Conservation (phyloP, 139 green algal genomes). For the Haematococcus lacustris region DNA sequence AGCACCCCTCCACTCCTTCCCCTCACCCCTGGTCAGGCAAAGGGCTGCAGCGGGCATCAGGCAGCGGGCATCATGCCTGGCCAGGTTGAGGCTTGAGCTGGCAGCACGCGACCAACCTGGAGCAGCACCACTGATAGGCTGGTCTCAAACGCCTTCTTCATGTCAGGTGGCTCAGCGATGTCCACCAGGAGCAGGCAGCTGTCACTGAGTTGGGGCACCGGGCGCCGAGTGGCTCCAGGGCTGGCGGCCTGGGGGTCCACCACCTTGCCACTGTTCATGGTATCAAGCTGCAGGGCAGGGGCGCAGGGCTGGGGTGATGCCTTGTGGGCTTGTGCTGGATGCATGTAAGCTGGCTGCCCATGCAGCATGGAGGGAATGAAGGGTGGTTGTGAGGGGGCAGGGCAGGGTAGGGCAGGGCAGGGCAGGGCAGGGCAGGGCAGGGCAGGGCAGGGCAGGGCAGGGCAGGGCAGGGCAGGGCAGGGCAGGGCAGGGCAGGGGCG, state of each 20-base stretch:
- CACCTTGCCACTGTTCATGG: slow-evolving; percentile 24
- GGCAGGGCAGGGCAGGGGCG: too few species aligned
- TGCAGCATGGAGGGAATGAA: too few species aligned
- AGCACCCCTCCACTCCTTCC: background rate
- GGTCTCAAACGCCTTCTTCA: slow-evolving; percentile 42
- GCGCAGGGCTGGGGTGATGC: too few species aligned
- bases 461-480: too few species aligned
- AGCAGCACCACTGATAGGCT: slow-evolving; percentile 35
- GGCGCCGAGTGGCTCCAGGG: too few species aligned
- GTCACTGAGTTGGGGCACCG: slow-evolving; percentile 18
- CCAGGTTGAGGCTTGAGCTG: slow-evolving; percentile 7
- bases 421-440: too few species aligned
- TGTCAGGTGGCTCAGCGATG: slow-evolving; percentile 53
- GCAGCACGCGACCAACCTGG: slow-evolving; percentile 10
- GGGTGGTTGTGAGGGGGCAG: too few species aligned
- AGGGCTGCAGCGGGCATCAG: background rate
- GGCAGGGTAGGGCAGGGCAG: too few species aligned
- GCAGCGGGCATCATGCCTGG: background rate
- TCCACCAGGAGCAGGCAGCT: slow-evolving; percentile 37
- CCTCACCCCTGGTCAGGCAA: background rate
- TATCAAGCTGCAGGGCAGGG: background rate
- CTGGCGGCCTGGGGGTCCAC: background rate
- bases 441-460: too few species aligned
- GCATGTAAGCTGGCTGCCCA: too few species aligned
- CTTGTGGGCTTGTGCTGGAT: too few species aligned